Evolutionary conservation across 805 yeast species (phyloP), one percentile per base, ranked within the genome.

Genomic region (Saturnispora besseyi): DNA sequence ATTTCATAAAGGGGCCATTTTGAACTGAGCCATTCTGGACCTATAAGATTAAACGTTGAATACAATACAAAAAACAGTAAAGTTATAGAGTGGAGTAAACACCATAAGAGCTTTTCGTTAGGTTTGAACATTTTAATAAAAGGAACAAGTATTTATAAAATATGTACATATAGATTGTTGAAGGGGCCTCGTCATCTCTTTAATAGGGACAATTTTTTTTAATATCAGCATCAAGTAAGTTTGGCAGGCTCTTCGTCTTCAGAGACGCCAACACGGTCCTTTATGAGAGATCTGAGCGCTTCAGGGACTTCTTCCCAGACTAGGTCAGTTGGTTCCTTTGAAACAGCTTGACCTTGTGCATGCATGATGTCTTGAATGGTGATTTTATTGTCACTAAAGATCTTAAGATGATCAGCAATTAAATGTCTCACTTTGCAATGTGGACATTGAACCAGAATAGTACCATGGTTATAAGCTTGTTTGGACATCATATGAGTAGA

Each of bases 401-500:
- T 86, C 70, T 79, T 82, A 52, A 84, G 67, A 61, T 84, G 90
- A 62, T 91, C 98, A 0, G 97, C 96, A 38, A 91, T 90, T 61
- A 91, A 69, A 62, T 91, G 98, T 55, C 96, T 78, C 60, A 78
- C 82, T 55, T 83, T 75, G 64, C 98, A 91, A 13, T 89, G 86
- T 0, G 98, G 98, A 63, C 98, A 91, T 60, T 87, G 88, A 24
- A 91, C 84, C 46, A 88, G 68, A 3, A 91, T 96, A 0, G 96
- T 82, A 1, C 98, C 98, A 9, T 73, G 70, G 12, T 83, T 78
- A 63, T 91, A 91, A 0, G 96, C 90, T 66, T 91, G 98, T 57
- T 90, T 90, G 5, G 96, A 84, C 61, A 91, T 84, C n/a, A 83
- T 76, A 61, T 91, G 98, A 4, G 89, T 80, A 0, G 96, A 88